Evolutionary conservation across 805 yeast species (phyloP).

Genomic region (Ogataea henricii): DNA sequence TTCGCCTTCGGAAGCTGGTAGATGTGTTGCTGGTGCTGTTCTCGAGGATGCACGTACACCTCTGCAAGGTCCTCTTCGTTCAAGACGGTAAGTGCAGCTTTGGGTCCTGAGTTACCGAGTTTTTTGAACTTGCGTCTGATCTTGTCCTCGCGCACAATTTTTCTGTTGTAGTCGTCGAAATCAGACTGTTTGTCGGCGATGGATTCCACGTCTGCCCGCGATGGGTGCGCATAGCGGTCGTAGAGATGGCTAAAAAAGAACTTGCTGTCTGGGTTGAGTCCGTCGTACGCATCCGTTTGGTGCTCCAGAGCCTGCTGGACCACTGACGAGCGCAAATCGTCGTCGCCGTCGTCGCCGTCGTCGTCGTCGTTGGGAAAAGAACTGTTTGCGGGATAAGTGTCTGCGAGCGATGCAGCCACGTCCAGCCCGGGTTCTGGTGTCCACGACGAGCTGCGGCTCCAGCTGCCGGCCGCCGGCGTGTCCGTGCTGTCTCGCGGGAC

Average conservation of each 20-base stretch:
- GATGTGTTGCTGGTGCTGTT: background rate
- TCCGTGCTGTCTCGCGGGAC: background rate
- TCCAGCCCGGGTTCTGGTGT: background rate
- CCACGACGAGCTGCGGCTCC: background rate
- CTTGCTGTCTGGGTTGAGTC: slow-evolving; percentile 11
- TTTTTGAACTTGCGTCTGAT: slow-evolving; percentile 23
- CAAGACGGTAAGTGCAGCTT: slow-evolving; percentile 19
- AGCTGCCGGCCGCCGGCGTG: background rate
- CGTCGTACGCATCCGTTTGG: slow-evolving; percentile 7
- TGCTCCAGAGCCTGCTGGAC: slow-evolving; percentile 27
- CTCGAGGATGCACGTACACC: slow-evolving; percentile 17
- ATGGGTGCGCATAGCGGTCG: slow-evolving; percentile 16
- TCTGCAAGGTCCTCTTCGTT: slow-evolving; percentile 26
- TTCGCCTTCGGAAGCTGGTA: background rate
- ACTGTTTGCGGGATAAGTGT: background rate
- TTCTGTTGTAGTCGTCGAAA: slow-evolving; percentile 32
- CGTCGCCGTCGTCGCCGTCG: background rate
- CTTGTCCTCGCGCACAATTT: slow-evolving; percentile 28
- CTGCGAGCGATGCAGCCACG: background rate
- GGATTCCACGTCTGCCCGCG: background rate
- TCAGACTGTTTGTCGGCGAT: slow-evolving; percentile 23
- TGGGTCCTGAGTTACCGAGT: slow-evolving; percentile 9
- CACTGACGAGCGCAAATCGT: slow-evolving; percentile 26
- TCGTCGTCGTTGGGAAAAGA: too few relatives aligned
- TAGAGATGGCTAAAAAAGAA: slow-evolving; percentile 29